Base-by-base conservation (phyloP, 2,329 filamentous ascomycete species). In the Cladosporium halotolerans region DNA sequence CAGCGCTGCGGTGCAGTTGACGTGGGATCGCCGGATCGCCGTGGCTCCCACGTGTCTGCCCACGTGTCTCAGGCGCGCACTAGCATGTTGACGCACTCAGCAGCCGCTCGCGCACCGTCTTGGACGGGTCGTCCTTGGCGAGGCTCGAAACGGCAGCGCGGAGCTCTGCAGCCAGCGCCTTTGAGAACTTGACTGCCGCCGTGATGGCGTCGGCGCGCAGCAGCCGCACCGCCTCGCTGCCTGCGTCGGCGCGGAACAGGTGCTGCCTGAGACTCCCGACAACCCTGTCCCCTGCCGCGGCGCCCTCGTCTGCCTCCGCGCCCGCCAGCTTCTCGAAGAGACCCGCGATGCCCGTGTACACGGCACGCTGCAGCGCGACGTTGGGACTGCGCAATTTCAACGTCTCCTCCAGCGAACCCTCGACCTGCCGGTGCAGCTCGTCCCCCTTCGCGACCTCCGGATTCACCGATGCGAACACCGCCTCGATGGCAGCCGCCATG, bases 401-500 rank as follows among this genome's bases (percentile, higher is more conserved):
- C 4, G 45, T 31, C 33, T 54, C 31, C 11, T 32, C 33, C 23
- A 54, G 32, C 9, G 52, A 40, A 3, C 28, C 45, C 28, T 19
- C 8, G 31, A 53, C 18, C 19, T 46, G 43, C 16, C 23, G 28
- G 39, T 34, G 52, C 45, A 66, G 50, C 13, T 46, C 44, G 5
- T 52, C 53, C 16, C 53, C 57, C 31, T 58, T 55, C 39, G 56
- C 51, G 14, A 57, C 52, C 14, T 53, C 45, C 19, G 63, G 60
- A 53, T 67, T 67, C 57, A 67, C 57, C 6, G 64, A 63, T 34
- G 60, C 61, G 55, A 66, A 59, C 19, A 66, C 52, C 45, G 60
- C 59, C 55, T 66, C 63, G 36, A 66, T 61, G 18, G 62, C 63
- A n/a, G 55, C 63, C 32, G 62, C 62, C 18, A 57, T 54, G 10